Base-by-base conservation (phyloP, 768 basidiomycete species). In the Agaricus sinodeliciosus region DNA sequence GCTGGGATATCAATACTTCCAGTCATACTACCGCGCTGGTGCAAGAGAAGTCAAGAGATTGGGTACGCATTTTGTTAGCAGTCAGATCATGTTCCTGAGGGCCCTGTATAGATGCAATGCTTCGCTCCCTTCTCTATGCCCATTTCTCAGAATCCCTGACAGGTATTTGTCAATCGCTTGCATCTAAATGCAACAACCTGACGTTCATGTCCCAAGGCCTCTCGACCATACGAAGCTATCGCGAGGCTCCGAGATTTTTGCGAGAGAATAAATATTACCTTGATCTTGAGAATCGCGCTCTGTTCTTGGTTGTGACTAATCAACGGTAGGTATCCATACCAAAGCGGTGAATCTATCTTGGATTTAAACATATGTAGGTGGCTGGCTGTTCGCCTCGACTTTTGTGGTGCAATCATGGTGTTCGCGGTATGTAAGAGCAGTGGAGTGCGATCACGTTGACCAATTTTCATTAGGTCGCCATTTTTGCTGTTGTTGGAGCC, bases 61-160 rank as follows among this genome's bases (percentile, higher is more conserved):
- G 37, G 71, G 73, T 69, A 59, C 27, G 51, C 42, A 8, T 47
- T 43, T 4, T 34, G 13, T 18, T 9, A n/a, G 6, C 16, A 31
- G 9, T 27, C 3, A 41, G n/a, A 9, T 41, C 19, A 15, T 42
- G 25, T 31, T 11, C n/a, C 6, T 36, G 19, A 43, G 31, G 42
- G 19, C 26, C 48, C 1, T 59, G 11, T 48, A 39, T 39, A 81
- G 87, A 89, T 63, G 74, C 84, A 7, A 79, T 86, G 69, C 72
- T 90, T 4, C 84, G 88, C 35, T 87, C 85, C 2, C 68, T 84
- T 9, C 73, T 91, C 8, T 90, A 90, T 63, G 78, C 86, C 0
- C 86, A 88, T 60, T 86, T 90, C 62, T 79, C 85, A 0, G 89
- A 90, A 65, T 86, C 83, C 1, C 69, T 91, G 3, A 82, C 82